phyloP scores from a whole-genome alignment of 2,329 filamentous ascomycete species.

The Diaporthe sp. region DNA sequence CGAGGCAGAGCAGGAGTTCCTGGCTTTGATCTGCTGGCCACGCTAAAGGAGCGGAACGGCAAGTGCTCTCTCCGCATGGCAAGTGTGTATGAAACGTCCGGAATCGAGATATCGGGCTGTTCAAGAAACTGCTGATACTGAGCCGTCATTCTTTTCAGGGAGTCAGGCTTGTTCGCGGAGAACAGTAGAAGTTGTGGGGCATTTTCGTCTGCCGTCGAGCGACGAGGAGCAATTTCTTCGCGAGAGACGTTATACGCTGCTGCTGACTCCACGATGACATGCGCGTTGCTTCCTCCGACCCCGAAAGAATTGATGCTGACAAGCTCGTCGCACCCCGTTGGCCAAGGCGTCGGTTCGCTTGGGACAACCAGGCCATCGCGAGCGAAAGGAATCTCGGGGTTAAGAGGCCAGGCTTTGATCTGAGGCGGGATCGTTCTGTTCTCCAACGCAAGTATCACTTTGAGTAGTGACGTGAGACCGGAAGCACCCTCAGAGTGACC shows the following conservation, averaged over 20 bases:
- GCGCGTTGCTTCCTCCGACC: background rate
- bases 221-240: slow-evolving; percentile 47
- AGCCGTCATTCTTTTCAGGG: background rate
- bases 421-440: slow-evolving; percentile 53
- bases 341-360: slow-evolving; percentile 48
- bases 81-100: slow-evolving; percentile 28
- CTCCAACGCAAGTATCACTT: slow-evolving; percentile 57
- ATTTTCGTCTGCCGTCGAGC: slow-evolving; percentile 38
- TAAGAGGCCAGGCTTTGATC: slow-evolving; percentile 35
- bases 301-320: slow-evolving; percentile 40
- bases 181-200: slow-evolving; percentile 10
- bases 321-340: slow-evolving; percentile 43
- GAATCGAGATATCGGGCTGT: background rate
- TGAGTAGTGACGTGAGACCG: slow-evolving; percentile 59
- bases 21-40: background rate
- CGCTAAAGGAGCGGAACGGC: background rate
- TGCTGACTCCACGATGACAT: slow-evolving; percentile 37
- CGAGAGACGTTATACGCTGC: slow-evolving; percentile 52
- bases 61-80: background rate
- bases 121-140: background rate
- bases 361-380: slow-evolving; percentile 46
- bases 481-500: slow-evolving; percentile 61
- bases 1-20: background rate
- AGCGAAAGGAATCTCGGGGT: slow-evolving; percentile 48
- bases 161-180: slow-evolving; percentile 17